Evolutionary conservation across 495 filamentous ascomycete genomes (phyloP), one percentile per base, ranked within the genome.

Genomic region (Geopyxis carbonaria): DNA sequence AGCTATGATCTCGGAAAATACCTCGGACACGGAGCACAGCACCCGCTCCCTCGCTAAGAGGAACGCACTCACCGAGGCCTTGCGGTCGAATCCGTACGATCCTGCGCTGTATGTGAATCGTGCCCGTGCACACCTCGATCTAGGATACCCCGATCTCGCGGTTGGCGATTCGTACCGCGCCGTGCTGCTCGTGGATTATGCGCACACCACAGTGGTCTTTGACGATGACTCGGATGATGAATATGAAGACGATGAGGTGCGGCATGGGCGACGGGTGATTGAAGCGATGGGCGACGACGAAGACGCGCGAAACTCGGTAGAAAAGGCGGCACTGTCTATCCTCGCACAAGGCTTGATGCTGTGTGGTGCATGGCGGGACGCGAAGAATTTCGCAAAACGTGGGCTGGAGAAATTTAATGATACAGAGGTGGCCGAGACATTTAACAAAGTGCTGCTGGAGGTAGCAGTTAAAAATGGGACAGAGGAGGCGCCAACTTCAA

Each of bases 131-230:
- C 74, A 93, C 57, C 64, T 75, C 27, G 57, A 74, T 39, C 69
- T 94, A 22, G 80, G 73, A 23, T 94, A 89, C 58, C 82, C 81
- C 2, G 89, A 97, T 57, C 67, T 97, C 11, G 82, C 82, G 2
- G 78, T 78, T 19, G 83, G 82, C 28, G 89, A 93, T 59, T 80
- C 83, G 1, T 95, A 97, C 57, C 75, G 80, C 29, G 82, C 85
- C 1, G 68, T 97, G 2, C 71, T 93, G 8, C 63, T 95, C 29
- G 64, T 76, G 14, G 89, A 97, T 49, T 83, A 87, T 38, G 68
- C 85, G 18, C 55, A 66, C 6, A 44, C 14, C 50, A 46, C 23
- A 28, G 42, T 20, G 37, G 47, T 31, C 36, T 44, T 10, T 20
- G 31, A 40, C 10, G 30, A 18, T 13, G 31, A 35, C 13, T 42